These are phyloP conservation scores for Mycena floridula DNA, from an alignment of 768 basidiomycete genomes.

Conservation along the genomic window DNA sequence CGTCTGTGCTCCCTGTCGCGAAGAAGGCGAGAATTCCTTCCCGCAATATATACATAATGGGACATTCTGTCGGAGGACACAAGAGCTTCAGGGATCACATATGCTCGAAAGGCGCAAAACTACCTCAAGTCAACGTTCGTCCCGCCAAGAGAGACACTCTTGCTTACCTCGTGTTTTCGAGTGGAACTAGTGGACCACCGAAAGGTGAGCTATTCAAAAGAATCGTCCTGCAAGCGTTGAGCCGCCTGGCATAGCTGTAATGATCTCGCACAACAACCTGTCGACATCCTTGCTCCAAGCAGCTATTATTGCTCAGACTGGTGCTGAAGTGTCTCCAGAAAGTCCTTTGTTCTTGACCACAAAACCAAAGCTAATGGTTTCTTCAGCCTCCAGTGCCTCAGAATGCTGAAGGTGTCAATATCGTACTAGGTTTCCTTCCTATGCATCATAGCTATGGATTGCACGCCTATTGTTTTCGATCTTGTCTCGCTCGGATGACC, in stretches of 20 bases:
- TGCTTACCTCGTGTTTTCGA: slow-evolving; percentile 71
- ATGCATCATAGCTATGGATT: slow-evolving; percentile 65
- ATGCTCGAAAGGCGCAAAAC: slow-evolving; percentile 25
- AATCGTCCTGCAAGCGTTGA: neutral
- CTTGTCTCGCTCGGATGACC: slow-evolving; percentile 39
- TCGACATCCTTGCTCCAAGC: slow-evolving; percentile 36
- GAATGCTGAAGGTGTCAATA: slow-evolving; percentile 39
- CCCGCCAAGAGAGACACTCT: slow-evolving; percentile 46
- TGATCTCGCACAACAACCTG: slow-evolving; percentile 67
- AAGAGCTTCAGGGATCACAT: slow-evolving; percentile 41
- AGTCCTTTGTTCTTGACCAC: slow-evolving; percentile 9
- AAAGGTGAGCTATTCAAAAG: slow-evolving; percentile 45
- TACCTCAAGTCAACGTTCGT: slow-evolving; percentile 35
- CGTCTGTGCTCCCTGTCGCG: slow-evolving; percentile 32
- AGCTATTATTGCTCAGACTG: slow-evolving; percentile 21
- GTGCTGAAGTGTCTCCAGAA: slow-evolving; percentile 32
- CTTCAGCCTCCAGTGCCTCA: slow-evolving; percentile 31
- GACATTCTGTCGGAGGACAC: slow-evolving; percentile 33
- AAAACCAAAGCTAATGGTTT: neutral
- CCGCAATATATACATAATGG: slow-evolving; percentile 44
- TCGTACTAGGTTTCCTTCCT: slow-evolving; percentile 55
- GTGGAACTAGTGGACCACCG: slow-evolving; percentile 71
- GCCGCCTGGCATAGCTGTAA: slow-evolving; percentile 43
- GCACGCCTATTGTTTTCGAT: slow-evolving; percentile 43
- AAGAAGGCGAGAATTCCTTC: slow-evolving; percentile 29